Percentiles rank a stretch among this genome's conserved stretches.
These are phyloP conservation scores for Podila clonocystis DNA, from an alignment of 192 early-diverging fungal genomes.

Conservation along the genomic window DNA sequence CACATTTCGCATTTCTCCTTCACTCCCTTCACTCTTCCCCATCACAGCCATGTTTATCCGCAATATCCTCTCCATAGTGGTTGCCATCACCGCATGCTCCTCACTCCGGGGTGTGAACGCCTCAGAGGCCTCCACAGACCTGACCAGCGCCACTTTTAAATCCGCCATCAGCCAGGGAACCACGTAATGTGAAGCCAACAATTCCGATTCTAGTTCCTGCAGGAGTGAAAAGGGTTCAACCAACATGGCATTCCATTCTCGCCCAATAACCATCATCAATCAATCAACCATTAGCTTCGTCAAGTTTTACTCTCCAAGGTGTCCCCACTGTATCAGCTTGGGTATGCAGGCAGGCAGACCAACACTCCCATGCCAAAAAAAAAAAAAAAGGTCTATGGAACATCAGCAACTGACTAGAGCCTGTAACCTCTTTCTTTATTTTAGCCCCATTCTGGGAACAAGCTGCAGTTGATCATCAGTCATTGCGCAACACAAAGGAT, in stretches of 20 bases:
- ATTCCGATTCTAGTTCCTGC: not conserved
- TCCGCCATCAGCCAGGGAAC: constrained; percentile 57
- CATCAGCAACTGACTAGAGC: not conserved
- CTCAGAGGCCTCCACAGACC: constrained; percentile 51
- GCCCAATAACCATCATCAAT: not conserved
- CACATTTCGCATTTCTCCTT: not conserved
- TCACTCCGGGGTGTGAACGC: constrained; percentile 42
- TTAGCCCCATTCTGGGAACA: constrained; percentile 60
- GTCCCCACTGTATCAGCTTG: constrained; percentile 52
- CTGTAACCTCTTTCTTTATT: not conserved
- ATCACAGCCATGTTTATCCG: constrained; percentile 24
- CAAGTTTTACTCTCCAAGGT: constrained; percentile 59
- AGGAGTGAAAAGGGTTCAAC: constrained; percentile 5
- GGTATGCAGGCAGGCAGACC: constrained; percentile 29
- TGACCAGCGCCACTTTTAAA: constrained; percentile 56
- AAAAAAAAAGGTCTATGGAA: not conserved
- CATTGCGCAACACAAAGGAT: constrained; percentile 35
- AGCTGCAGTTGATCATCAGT: constrained; percentile 52
- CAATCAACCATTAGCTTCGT: constrained; percentile 55
- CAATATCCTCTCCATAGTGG: constrained; percentile 25
- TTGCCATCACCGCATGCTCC: constrained; percentile 26
- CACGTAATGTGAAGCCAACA: constrained; percentile 29
- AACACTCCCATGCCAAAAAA: not conserved
- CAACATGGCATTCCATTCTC: not conserved
- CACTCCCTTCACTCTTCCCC: not conserved